Base-by-base conservation (phyloP, 352 stramenopile species). In the Phytopythium delawarense region DNA sequence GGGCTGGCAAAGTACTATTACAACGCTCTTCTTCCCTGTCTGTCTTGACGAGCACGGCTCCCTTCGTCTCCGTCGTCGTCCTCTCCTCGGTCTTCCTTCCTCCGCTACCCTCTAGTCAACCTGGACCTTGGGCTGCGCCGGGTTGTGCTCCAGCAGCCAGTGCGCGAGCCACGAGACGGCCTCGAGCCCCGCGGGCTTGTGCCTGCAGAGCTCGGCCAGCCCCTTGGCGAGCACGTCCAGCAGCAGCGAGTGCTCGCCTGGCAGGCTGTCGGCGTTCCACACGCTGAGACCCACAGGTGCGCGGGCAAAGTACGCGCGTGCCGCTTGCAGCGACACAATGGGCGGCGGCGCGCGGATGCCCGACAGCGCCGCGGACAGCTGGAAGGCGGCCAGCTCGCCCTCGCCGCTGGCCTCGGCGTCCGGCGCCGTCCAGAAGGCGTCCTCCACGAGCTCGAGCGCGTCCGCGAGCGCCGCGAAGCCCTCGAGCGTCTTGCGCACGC, bases 81-180 rank as follows among this genome's bases (percentile, higher is more conserved):
- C 25, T 30, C 25, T 30, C 12, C 30, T 44, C 23, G 6, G 7
- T 21, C 15, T 8, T 32, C 48, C 28, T 51, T 23, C 23, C 45
- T 16, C n/a, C n/a, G 7, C 2, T 20, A 46, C 20, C 67, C 40
- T 72, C 28, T 71, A 70, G 18, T 85, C 74, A 9, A 75, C 75
- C 39, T 83, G 55, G 16, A 96, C 78, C 42, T 76, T 79, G 1
- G 89, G 89, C 62, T 96, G 83, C 55, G 84, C 91, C 46, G 89
- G 88, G 58, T 97, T 97, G 71, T 96, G 79, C 30, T 78, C 66
- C 5, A 97, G 69, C 45, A 97, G 78, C 83, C 87, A 97, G 9
- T 86, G 67, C 18, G 83, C 88, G 40, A 97, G 84, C 85, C 87
- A 92, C 46, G 71, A 75, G 40, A 91, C 78, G n/a, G 87, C 85